Base-by-base conservation (phyloP, 1,284 basidiomycete genomes). In the Ceratobasidium sp. region DNA sequence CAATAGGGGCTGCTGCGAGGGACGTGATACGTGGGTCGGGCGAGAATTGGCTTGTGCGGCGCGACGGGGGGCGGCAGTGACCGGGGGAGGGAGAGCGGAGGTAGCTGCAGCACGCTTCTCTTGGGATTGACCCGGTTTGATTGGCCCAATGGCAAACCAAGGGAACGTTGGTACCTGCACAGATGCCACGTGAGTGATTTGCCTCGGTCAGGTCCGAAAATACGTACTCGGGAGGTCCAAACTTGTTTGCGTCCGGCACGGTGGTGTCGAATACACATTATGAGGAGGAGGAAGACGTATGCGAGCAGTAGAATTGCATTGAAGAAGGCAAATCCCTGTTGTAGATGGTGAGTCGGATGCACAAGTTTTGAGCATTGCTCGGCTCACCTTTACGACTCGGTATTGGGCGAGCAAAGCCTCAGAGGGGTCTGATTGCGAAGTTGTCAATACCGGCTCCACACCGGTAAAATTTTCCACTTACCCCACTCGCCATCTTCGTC, bases 401-500 rank as follows among this genome's bases (percentile, higher is more conserved):
- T 91, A 91, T 80, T 91, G 90, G 25, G 90, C 89, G 72, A 90
- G 90, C 75, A 87, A 91, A 76, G 80, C 88, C 79, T 79, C 88
- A 78, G 80, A 90, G 77, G 82, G 87, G 75, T 84, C 84, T 85
- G 70, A n/a, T 53, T 23, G 57, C 54, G 56, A 33, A 39, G 13
- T n/a, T 27, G 23, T 46, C 27, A 52, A 52, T 33, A 67, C 25
- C 25, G n/a, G 21, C 47, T 42, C 27, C 41, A 16, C n/a, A 36
- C n/a, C 50, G 27, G 53, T 16, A 30, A 56, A 42, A 27, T 33
- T 29, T 41, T 33, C 11, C 14, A 25, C 62, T 52, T 39, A 57
- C 69, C 70, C 42, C 59, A 66, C 41, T 71, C 70, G 33, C 46
- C 68, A 23, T 69, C 79, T 44, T 79, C 78, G 56, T 82, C 82